Conservation (phyloP, 768 basidiomycete genomes). For the Hygrocybe coccinea region DNA sequence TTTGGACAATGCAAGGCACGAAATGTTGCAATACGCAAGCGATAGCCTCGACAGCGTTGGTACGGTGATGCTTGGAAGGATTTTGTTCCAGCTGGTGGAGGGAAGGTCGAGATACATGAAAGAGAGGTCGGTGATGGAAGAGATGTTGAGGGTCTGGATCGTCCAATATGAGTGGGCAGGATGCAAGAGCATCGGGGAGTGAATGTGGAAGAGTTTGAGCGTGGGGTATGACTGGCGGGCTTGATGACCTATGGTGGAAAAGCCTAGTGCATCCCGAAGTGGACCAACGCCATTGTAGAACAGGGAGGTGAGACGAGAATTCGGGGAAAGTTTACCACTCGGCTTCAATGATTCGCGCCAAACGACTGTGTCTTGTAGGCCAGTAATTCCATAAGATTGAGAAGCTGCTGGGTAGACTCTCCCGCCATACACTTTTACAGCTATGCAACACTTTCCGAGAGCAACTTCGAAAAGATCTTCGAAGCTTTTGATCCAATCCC, state of each 20-base stretch:
- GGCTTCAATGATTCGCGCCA: background rate
- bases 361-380: background rate
- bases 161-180: background rate
- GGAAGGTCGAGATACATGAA: background rate
- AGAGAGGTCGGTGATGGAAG: conserved; percentile 1
- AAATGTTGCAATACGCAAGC: background rate
- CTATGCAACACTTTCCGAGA: background rate
- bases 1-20: background rate
- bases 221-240: background rate
- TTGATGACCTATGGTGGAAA: background rate
- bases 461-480: background rate
- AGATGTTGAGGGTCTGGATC: background rate
- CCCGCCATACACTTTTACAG: background rate
- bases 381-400: background rate
- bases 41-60: background rate
- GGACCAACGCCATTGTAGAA: background rate
- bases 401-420: background rate
- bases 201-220: background rate
- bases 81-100: background rate
- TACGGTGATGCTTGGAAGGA: background rate
- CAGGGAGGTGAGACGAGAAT: background rate
- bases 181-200: conserved; percentile 2
- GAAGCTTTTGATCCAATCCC: background rate
- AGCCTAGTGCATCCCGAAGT: background rate
- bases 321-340: background rate